Base-by-base conservation (phyloP, 2,329 filamentous ascomycete genomes). In the Sphaerostilbella broomeana region DNA sequence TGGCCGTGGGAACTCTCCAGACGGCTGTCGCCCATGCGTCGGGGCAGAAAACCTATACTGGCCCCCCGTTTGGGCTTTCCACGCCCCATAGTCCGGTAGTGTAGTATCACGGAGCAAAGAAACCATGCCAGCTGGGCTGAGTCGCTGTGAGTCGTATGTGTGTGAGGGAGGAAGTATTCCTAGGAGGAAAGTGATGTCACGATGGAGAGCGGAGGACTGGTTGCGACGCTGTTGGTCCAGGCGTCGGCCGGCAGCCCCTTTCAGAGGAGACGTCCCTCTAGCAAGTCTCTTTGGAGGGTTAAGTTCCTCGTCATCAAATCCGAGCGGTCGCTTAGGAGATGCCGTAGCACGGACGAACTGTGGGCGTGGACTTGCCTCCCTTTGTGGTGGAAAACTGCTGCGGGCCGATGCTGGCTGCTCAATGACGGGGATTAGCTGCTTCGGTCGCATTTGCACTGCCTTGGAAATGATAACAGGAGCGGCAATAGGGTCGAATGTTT, bases 221-320 rank as follows among this genome's bases (percentile, higher is more conserved):
- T 73, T 78, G 5, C 79, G 71, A 36, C 78, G 74, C 56, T 86
- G 81, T 56, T 92, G 84, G 53, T 92, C 86, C 16, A 94, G 71
- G 24, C 89, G 81, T 40, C 89, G 81, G 18, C 87, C 86, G 25
- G 90, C 87, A 1, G 86, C 86, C 11, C 87, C 87, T 59, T 97
- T 98, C 25, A 97, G 72, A 0, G 94, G 92, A 5, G 90, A 97
- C 41, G 86, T 88, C n/a, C 84, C 89, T 30, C 94, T 80, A 34
- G 82, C 77, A 36, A 95, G 74, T 60, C 97, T 95, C 51, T 89
- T 85, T 1, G 88, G 86, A 15, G 85, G 82, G 49, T 79, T 79
- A 25, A 73, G 66, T 45, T 82, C 81, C 25, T 86, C 82, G 27
- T 95, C 88, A 43, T 89, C 85, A 9, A 59, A 49, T 2, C 73